phyloP scores from a whole-genome alignment of 2,329 filamentous ascomycete genomes.

The Penicillium polonicum region DNA sequence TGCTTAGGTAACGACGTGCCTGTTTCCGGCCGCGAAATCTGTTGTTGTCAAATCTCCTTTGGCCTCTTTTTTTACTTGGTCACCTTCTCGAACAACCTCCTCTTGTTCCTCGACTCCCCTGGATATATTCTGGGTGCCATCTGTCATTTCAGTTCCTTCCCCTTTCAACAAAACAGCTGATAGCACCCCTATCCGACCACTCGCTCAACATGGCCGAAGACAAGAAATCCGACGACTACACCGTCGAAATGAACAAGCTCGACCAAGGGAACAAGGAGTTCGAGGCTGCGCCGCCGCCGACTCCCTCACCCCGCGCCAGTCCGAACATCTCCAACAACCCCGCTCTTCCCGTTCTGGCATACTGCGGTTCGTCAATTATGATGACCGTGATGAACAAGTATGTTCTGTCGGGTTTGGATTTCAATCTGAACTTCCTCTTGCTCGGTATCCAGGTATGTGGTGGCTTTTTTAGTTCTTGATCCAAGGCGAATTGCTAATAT shows the following conservation, averaged over 20 bases:
- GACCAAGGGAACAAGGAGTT: conserved; percentile 52
- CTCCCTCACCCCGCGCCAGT: conserved; percentile 34
- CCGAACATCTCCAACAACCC: conserved; percentile 69
- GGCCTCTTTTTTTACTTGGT: conserved; percentile 4
- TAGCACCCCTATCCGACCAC: conserved; percentile 4
- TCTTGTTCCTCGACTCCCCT: conserved; percentile 2
- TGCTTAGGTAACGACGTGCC: conserved; percentile 6
- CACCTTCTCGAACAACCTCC: background rate
- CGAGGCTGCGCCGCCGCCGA: conserved; percentile 40
- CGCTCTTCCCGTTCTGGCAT: conserved; percentile 75
- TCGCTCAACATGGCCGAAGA: conserved; percentile 71
- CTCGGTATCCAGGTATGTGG: conserved; percentile 80
- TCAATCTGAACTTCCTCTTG: conserved; percentile 97
- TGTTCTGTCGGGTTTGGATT: conserved; percentile 83
- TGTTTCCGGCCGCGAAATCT: conserved; percentile 14
- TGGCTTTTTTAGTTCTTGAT: background rate
- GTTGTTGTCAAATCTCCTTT: conserved; percentile 11
- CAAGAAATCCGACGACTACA: conserved; percentile 78
- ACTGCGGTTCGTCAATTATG: conserved; percentile 93
- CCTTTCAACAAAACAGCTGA: conserved; percentile 1
- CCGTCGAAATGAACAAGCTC: conserved; percentile 66
- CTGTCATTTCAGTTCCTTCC: conserved; percentile 2
- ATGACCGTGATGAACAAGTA: conserved; percentile 99
- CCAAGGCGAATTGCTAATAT: conserved; percentile 8
- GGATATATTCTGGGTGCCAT: conserved; percentile 4